Evolutionary conservation across 805 yeast genomes (phyloP), one percentile per base, ranked within the genome.

Genomic region (Ogataea neopini): DNA sequence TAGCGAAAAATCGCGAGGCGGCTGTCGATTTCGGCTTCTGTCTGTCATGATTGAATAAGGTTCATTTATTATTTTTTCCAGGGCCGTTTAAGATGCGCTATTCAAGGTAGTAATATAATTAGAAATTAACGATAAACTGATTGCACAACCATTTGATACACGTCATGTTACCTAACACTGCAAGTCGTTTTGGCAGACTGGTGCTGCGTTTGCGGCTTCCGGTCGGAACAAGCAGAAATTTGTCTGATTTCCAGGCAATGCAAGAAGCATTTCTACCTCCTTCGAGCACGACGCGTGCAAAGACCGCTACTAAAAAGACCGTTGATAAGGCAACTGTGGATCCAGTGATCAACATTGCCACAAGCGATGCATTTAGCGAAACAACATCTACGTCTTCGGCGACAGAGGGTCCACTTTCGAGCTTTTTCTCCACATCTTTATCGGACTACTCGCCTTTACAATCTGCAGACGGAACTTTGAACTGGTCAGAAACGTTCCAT

Each of bases 401-500:
- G 17, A 34, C 37, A n/a, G 53, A 44, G 14, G 59, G 57, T 2
- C 34, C 56, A 4, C 43, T 61, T 6, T 45, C 52, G 3, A 43
- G 50, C 11, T 47, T 44, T 9, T 61, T 61, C 39, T 46, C 51
- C 1, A 50, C 45, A 6, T 58, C 66, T 8, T 47, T 64, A 18
- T 39, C 54, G 13, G 67, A 64, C 44, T 61, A 58, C 33, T 48
- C 57, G 22, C 51, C 57, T 18, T 44, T 54, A 11, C 36, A 40
- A 8, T 29, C 39, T 6, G n/a, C 44, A 1, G 58, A 57, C 13
- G 62, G 63, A 14, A 69, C 63, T 0, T 48, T 75, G 34, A 82
- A 92, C 66, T 94, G 98, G 98, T 76, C 91, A 10, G 83, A 79
- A 20, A 87, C 96, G 2, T 94, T 84, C 72, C 85, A 80, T 57